phyloP scores from a whole-genome alignment of 352 stramenopile genomes.

The Globisporangium splendens region DNA sequence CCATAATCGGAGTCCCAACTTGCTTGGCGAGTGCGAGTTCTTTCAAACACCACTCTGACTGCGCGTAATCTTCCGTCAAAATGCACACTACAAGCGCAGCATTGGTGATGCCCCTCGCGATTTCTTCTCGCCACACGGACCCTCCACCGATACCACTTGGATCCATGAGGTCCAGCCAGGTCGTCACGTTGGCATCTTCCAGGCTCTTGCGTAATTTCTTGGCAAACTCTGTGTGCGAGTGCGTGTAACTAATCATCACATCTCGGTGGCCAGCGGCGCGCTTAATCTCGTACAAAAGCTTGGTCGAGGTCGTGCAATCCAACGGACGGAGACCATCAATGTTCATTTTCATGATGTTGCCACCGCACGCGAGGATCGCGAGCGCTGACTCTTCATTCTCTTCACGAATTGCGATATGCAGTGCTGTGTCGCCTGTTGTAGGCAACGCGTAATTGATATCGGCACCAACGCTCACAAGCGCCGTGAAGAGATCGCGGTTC shows the following conservation, averaged over 20 bases:
- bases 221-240: slow-evolving; percentile 79
- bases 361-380: slow-evolving; percentile 61
- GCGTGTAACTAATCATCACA: slow-evolving; percentile 88
- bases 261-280: slow-evolving; percentile 70
- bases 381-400: slow-evolving; percentile 67
- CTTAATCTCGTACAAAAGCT: slow-evolving; percentile 80
- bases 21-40: slow-evolving; percentile 80
- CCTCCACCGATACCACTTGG: slow-evolving; percentile 81
- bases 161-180: slow-evolving; percentile 85
- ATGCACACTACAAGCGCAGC: slow-evolving; percentile 73
- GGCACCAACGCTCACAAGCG: slow-evolving; percentile 48
- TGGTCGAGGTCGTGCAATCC: slow-evolving; percentile 77
- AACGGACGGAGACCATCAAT: slow-evolving; percentile 57
- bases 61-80: slow-evolving; percentile 73
- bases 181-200: slow-evolving; percentile 77
- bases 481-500: slow-evolving; percentile 45
- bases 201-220: slow-evolving; percentile 70
- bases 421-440: slow-evolving; percentile 58
- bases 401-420: slow-evolving; percentile 67
- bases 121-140: slow-evolving; percentile 78
- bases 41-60: slow-evolving; percentile 85
- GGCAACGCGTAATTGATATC: slow-evolving; percentile 75
- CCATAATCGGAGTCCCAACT: slow-evolving; percentile 71
- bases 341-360: slow-evolving; percentile 77
- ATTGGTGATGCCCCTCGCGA: slow-evolving; percentile 74